A percentile compares a stretch with the other conserved stretches of the same genome.
phyloP scores from a whole-genome alignment of 352 stramenopile species.

The Pythium periplocum region DNA sequence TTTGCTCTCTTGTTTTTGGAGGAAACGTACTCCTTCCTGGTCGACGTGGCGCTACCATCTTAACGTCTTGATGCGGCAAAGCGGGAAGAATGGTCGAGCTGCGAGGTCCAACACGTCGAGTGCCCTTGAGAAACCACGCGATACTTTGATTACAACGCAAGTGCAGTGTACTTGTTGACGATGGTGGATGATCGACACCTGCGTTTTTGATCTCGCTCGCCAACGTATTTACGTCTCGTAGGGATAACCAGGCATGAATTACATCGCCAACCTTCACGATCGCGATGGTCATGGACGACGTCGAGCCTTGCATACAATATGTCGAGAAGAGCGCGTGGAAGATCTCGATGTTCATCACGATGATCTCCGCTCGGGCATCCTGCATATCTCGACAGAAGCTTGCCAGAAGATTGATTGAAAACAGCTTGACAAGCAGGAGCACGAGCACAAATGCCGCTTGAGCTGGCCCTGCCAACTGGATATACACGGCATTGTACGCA shows the following conservation, averaged over 20 bases:
- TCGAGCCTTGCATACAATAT: conserved; percentile 24
- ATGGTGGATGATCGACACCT: not conserved
- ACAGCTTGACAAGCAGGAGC: conserved; percentile 25
- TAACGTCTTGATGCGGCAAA: not conserved
- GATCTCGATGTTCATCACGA: conserved; percentile 28
- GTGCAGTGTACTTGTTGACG: not conserved
- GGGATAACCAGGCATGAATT: conserved; percentile 15
- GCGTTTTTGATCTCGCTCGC: not conserved
- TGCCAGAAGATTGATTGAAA: conserved; percentile 24
- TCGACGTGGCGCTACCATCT: not conserved
- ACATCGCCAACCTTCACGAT: conserved; percentile 17
- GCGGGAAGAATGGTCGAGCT: too few species aligned
- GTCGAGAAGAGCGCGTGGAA: conserved; percentile 33
- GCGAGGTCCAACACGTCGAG: too few species aligned
- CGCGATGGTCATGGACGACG: conserved; percentile 11
- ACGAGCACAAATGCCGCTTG: conserved; percentile 16
- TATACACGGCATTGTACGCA: conserved; percentile 13
- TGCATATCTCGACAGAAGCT: conserved; percentile 12
- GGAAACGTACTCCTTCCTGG: conserved; percentile 6
- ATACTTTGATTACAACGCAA: not conserved
- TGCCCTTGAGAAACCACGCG: too few species aligned
- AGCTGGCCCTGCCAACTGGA: not conserved
- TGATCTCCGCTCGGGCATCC: conserved; percentile 19
- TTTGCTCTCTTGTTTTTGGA: conserved; percentile 8
- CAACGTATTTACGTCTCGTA: conserved; percentile 14